Percentiles rank a stretch among this genome's conserved stretches.
These are phyloP conservation scores for Arctium minus DNA, from an alignment of 129 eudicot genomes.

Conservation along the genomic window DNA sequence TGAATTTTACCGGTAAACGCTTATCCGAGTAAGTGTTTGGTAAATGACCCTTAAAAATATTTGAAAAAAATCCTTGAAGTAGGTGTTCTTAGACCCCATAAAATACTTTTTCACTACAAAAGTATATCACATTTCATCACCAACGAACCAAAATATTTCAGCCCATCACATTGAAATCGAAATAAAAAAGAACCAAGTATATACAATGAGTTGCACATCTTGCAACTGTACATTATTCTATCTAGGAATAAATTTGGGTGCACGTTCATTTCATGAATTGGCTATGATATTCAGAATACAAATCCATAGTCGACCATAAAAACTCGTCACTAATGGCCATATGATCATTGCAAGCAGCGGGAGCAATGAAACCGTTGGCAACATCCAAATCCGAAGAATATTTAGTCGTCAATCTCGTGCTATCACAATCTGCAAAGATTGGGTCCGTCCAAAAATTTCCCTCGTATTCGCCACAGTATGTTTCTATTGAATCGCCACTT, in stretches of 20 bases:
- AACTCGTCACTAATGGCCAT: not conserved
- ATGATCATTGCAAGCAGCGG: not conserved
- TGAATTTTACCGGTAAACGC: too few relatives aligned
- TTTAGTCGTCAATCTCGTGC: not conserved
- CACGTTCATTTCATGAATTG: not conserved
- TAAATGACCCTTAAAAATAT: too few relatives aligned
- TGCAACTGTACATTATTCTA: not conserved
- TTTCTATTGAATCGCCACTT: constrained; percentile 7
- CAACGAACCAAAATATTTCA: not conserved
- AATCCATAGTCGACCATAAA: constrained; percentile 19
- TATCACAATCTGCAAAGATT: not conserved
- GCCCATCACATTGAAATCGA: not conserved
- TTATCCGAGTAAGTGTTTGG: too few relatives aligned
- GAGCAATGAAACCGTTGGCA: not conserved
- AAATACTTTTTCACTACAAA: too few relatives aligned
- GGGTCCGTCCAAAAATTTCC: constrained; percentile 21
- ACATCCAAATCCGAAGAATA: not conserved
- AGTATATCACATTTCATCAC: not conserved
- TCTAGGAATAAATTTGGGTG: too few relatives aligned
- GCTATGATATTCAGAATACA: constrained; percentile 9
- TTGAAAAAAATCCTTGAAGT: too few relatives aligned
- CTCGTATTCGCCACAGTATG: not conserved
- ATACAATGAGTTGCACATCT: not conserved
- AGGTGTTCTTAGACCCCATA: too few relatives aligned
- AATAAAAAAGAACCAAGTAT: not conserved